phyloP scores from a whole-genome alignment of 352 stramenopile species.

The Phytophthora cactorum region DNA sequence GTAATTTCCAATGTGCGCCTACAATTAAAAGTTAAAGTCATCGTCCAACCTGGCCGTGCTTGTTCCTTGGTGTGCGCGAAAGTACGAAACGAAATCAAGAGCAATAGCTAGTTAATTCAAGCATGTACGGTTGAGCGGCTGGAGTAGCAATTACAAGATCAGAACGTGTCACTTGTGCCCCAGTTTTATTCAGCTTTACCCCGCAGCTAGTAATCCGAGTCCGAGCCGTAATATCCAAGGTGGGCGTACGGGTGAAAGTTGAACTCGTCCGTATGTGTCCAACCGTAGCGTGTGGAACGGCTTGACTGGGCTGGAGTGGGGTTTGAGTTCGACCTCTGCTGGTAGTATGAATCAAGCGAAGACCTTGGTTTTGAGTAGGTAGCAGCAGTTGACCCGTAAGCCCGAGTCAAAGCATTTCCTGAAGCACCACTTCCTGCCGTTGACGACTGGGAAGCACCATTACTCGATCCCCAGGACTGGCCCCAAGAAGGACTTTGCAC shows the following conservation, averaged over 20 bases:
- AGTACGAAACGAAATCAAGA: too few relatives aligned
- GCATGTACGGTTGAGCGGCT: not conserved
- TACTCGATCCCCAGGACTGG: not conserved
- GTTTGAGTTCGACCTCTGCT: not conserved
- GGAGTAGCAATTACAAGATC: too few relatives aligned
- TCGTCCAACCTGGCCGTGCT: too few relatives aligned
- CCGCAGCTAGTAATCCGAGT: conserved; percentile 20
- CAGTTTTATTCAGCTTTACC: conserved; percentile 2
- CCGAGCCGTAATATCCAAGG: conserved; percentile 10
- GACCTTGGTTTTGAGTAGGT: not conserved
- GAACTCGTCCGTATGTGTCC: not conserved
- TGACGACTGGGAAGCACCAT: not conserved
- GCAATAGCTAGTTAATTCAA: too few relatives aligned
- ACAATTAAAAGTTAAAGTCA: too few relatives aligned
- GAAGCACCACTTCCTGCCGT: not conserved
- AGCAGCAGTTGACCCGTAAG: not conserved
- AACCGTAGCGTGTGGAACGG: not conserved
- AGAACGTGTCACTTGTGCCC: not conserved
- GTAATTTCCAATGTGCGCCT: too few relatives aligned
- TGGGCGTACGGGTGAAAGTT: conserved; percentile 5
- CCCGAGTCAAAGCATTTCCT: not conserved
- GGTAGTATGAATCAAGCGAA: not conserved
- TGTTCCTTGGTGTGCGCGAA: too few relatives aligned
- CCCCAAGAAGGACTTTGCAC: not conserved
- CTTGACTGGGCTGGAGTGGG: not conserved